Percentiles rank a stretch among this genome's conserved stretches.
Conservation (phyloP, 306 rosid genomes). For the Malus domestica region ASM211411v1 NC_041804.1:10221001-10221500, state of each 20-base stretch:
- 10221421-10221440: background rate
- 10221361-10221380: background rate
- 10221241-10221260: slow-evolving; percentile 78
- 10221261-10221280: slow-evolving; percentile 15
- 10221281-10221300: slow-evolving; percentile 34
- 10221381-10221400: background rate
- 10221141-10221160: slow-evolving; percentile 29
- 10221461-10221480: background rate
- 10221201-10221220: slow-evolving; percentile 35
- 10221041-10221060: background rate
- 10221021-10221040: background rate
- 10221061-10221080: background rate
- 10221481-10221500: background rate
- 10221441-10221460: background rate
- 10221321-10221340: slow-evolving; percentile 21
- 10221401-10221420: slow-evolving; percentile 6
- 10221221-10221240: slow-evolving; percentile 50
- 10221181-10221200: slow-evolving; percentile 3
- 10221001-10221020: background rate
- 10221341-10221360: slow-evolving; percentile 19
- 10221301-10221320: slow-evolving; percentile 31
- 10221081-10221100: slow-evolving; percentile 4
- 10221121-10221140: slow-evolving; percentile 42
- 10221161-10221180: slow-evolving; percentile 4
- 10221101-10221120: slow-evolving; percentile 79